Evolutionary conservation across 345 rosid genomes (phyloP), one percentile per base, ranked within the genome.

Genomic region (Syzygium aqueum): DNA sequence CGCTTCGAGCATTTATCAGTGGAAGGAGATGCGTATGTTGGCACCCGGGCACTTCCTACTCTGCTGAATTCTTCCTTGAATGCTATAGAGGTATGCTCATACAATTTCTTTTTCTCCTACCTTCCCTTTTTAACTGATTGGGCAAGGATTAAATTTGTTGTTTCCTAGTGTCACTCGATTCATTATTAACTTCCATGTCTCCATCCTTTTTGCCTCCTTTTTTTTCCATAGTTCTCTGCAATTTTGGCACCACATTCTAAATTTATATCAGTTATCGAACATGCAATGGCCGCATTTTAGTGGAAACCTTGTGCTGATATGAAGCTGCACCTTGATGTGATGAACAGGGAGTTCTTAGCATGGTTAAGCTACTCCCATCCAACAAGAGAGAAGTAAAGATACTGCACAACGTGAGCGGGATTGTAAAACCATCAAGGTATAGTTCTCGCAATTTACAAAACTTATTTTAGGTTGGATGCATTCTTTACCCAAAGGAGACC

Each of bases 21-120:
- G 5, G 91, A 93, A 87, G 96, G 94, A 84, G 93, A 94, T 53
- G 93, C 95, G n/a, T 92, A 91, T 88, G 88, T 90, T 54, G 96
- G 95, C 77, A 92, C 91, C 27, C 92, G 93, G 84, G 93, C 95
- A 49, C 95, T 93, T 53, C 94, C 94, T 77, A 92, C 94, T 54
- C 89, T 94, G 63, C 30, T 89, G 8, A 91, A 92, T 89, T 59
- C 92, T 37, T 63, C 93, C 85, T n/a, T 91, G 33, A 93, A 91
- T 85, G 88, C 90, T 51, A 43, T 91, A 46, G 96, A 93, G 93
- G 94, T 91, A 84, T 49, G 86, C 49, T 37, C 8, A 3, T 78
- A 16, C 40, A 40, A 73, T 22, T 65, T 73, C 83, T 8, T 73
- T 67, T 33, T 33, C 23, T 25, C 78, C 22, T 33, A 19, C 25